phyloP scores from a whole-genome alignment of 495 filamentous ascomycete genomes.

The Lasiosphaeris hirsuta region DNA sequence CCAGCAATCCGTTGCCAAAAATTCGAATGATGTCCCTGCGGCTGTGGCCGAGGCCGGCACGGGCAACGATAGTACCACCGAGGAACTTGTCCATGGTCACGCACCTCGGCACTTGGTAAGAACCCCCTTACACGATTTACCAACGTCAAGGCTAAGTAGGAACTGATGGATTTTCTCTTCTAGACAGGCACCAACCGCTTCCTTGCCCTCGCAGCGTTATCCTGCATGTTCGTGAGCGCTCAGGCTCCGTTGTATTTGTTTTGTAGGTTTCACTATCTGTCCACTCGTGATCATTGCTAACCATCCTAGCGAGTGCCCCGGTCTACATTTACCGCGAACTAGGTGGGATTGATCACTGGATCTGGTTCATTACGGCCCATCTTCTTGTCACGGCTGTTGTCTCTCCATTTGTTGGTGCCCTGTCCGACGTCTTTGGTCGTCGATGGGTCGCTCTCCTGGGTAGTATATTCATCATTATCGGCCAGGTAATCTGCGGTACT shows the following conservation, averaged over 20 bases:
- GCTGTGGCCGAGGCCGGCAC: too few species aligned
- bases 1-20: too few species aligned
- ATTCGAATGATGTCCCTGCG: too few species aligned
- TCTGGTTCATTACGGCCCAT: constrained; percentile 72
- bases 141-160: not conserved
- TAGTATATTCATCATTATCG: constrained; percentile 55
- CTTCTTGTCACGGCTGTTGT: constrained; percentile 64
- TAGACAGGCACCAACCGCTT: constrained; percentile 7
- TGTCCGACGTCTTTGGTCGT: constrained; percentile 68
- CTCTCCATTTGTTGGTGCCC: constrained; percentile 67
- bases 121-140: not conserved
- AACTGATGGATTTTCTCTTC: not conserved
- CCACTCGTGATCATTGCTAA: not conserved
- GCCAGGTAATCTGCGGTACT: constrained; percentile 63
- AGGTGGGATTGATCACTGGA: constrained; percentile 63
- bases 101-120: not conserved
- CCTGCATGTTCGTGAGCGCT: constrained; percentile 28
- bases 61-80: too few species aligned
- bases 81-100: too few species aligned
- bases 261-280: constrained; percentile 9
- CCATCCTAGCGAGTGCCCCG: constrained; percentile 19
- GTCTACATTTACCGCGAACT: constrained; percentile 58
- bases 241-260: constrained; percentile 30
- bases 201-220: constrained; percentile 24
- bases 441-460: constrained; percentile 65